Evolutionary conservation across 1,139 yeast genomes (phyloP).

Genomic region (Geotrichum reessii): DNA sequence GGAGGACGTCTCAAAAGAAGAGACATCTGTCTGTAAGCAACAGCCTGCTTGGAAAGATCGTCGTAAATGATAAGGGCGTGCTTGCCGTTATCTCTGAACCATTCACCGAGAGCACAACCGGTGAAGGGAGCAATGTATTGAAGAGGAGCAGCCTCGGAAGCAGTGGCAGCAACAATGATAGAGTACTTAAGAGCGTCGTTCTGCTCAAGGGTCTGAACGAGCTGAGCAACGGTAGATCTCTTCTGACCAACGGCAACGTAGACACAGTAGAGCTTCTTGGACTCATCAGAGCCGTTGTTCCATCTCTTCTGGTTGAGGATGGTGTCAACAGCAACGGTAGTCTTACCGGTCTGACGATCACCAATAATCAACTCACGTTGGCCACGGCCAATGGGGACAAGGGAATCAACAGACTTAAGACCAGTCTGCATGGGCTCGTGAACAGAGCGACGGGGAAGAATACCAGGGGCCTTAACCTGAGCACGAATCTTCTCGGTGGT

Average conservation of each 20-base stretch:
- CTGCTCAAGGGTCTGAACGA: constrained; percentile 97
- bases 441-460: constrained; percentile 97
- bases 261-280: constrained; percentile 98
- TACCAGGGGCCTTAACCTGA: constrained; percentile 99
- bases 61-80: constrained; percentile 97
- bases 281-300: constrained; percentile 91
- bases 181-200: constrained; percentile 97
- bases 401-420: constrained; percentile 97
- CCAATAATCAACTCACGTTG: constrained; percentile 99
- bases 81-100: constrained; percentile 99
- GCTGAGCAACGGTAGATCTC: constrained; percentile 99
- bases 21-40: constrained; percentile 99
- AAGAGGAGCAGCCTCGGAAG: constrained; percentile 99
- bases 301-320: constrained; percentile 98
- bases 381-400: constrained; percentile 99
- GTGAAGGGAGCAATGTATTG: constrained; percentile 99
- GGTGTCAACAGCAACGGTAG: constrained; percentile 98
- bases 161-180: constrained; percentile 98
- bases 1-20: constrained; percentile 96
- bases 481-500: constrained; percentile 86
- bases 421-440: constrained; percentile 99
- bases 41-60: constrained; percentile 99
- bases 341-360: constrained; percentile 99
- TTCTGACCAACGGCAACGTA: constrained; percentile 99
- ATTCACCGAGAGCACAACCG: constrained; percentile 99